Evolutionary conservation across 352 stramenopile genomes (phyloP), one percentile per base, ranked within the genome.

Genomic region (Phytophthora melonis): DNA sequence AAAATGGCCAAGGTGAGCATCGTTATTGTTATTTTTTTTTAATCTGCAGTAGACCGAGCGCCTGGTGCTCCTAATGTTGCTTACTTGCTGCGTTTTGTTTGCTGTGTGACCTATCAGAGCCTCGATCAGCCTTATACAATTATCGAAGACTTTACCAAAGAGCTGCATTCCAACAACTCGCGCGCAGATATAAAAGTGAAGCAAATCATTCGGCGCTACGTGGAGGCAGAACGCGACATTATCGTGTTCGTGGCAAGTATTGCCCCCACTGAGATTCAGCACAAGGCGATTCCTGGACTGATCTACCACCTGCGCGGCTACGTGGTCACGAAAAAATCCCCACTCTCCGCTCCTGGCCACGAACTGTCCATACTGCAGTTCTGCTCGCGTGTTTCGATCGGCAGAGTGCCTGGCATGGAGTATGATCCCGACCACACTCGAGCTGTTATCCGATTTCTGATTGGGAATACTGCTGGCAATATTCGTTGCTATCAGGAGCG

Each of bases 301-400:
- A 43, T 41, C n/a, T 75, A 63, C 30, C 62, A 58, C 19, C 27
- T 25, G 3, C 45, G 39, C 36, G 41, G 63, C 39, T 75, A 71
- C 39, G 68, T 86, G 43, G 30, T 92, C 23, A 66, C 87, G 27
- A 81, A 80, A 47, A 70, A 58, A 43, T 69, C 81, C 18, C 32
- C 43, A n/a, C 23, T 18, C 0, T 80, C 75, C 18, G 60, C 63
- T n/a, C n/a, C 65, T 14, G 57, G 43, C 11, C 43, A 58, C 9
- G 64, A 83, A n/a, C 67, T 72, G 25, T 72, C 80, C n/a, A 71
- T 89, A 32, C 60, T 91, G 58, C 78, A 88, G 63, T 81, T 77
- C 57, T 86, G 79, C 56, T 72, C 76, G 23, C 72, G 84, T 18
- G 80, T 83, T 34, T 83, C 78, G 18, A 77, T 81, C 19, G 70